Evolutionary conservation across 164 flowering plant species (phyloP).

Genomic region (Dillenia turbinata): DNA sequence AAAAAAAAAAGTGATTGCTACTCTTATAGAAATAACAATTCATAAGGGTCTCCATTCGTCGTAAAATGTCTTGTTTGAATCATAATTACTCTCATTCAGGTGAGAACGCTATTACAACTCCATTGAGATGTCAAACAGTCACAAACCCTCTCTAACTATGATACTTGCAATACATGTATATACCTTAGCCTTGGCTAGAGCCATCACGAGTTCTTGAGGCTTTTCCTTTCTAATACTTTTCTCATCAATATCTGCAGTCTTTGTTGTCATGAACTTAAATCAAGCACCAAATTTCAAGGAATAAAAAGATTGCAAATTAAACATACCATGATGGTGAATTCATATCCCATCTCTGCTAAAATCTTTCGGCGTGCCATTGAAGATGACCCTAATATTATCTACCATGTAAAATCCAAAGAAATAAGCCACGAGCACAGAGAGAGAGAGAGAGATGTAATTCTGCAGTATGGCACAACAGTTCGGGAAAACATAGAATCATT

Average conservation of each 20-base stretch:
- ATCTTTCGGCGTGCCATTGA: constrained; percentile 67
- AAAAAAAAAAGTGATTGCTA: too few species aligned
- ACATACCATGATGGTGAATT: constrained; percentile 67
- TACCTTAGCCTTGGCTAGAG: constrained; percentile 92
- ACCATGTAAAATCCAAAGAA: too few species aligned
- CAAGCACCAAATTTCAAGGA: constrained; percentile 5
- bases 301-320: background rate
- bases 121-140: too few species aligned
- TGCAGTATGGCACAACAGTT: too few species aligned
- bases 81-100: too few species aligned
- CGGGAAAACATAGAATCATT: too few species aligned
- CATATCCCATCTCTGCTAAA: constrained; percentile 84
- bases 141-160: too few species aligned
- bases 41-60: too few species aligned
- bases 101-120: too few species aligned
- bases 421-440: background rate
- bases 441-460: background rate
- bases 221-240: constrained; percentile 66
- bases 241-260: constrained; percentile 97
- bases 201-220: constrained; percentile 91
- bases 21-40: too few species aligned
- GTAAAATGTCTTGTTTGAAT: too few species aligned
- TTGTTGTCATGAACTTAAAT: background rate
- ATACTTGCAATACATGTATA: background rate
- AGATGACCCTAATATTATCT: constrained; percentile 93